A percentile compares a stretch with the other conserved stretches of the same genome.
Conservation (phyloP, 78 protist species). For the Pigoraptor vietnamica region DNA sequence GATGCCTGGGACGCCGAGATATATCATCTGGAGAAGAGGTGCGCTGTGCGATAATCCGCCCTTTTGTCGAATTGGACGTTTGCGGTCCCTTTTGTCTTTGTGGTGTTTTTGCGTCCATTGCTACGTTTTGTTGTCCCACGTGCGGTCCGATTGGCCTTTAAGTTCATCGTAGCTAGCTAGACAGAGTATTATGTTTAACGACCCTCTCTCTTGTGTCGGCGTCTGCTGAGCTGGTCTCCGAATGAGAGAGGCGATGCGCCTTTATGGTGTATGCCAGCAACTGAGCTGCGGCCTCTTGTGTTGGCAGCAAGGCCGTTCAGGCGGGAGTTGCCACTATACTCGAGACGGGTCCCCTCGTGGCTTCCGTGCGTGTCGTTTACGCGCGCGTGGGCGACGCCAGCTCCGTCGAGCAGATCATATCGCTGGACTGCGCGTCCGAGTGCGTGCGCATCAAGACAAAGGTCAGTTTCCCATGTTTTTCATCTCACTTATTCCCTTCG, state of each 20-base stretch:
- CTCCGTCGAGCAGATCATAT: neutral
- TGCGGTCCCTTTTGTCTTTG: no score
- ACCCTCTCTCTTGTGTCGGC: no score
- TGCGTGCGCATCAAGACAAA: neutral
- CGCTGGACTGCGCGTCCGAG: neutral
- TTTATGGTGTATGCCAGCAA: no score
- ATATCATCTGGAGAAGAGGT: conserved; percentile 33
- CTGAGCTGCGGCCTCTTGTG: no score
- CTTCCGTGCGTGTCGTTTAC: neutral
- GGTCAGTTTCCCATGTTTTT: neutral
- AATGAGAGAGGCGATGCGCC: no score
- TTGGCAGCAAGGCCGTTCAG: neutral
- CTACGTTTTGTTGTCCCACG: no score
- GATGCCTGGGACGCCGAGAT: conserved; percentile 34
- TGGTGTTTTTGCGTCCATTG: no score
- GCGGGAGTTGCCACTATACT: neutral
- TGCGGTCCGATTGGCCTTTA: no score
- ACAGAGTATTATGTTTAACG: no score
- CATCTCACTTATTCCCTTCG: neutral
- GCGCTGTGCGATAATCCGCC: neutral
- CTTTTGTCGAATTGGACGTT: neutral
- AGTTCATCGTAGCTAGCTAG: no score
- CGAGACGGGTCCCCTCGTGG: conserved; percentile 7
- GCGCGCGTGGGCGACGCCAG: neutral
- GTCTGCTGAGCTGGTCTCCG: no score